phyloP scores from a whole-genome alignment of 352 stramenopile species.

The Pilasporangium apinafurcum region DNA sequence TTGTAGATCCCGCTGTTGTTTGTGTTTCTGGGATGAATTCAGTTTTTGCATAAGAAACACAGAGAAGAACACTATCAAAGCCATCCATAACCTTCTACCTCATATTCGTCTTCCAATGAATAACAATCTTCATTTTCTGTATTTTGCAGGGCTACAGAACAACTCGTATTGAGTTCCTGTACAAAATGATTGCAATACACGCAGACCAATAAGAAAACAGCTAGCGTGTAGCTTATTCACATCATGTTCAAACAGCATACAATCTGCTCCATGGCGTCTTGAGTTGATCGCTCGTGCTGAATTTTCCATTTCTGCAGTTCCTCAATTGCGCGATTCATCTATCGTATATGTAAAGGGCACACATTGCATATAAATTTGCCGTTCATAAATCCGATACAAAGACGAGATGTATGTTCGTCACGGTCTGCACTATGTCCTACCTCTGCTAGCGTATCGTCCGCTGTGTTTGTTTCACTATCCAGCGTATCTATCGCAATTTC shows the following conservation, averaged over 20 bases:
- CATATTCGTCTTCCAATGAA: constrained; percentile 1
- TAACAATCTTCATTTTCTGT: background rate
- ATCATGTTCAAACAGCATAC: constrained; percentile 9
- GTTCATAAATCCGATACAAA: too few species aligned
- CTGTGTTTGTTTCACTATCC: constrained; percentile 19
- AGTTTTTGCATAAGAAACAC: too few species aligned
- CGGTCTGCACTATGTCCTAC: too few species aligned
- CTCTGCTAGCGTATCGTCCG: constrained; percentile 32
- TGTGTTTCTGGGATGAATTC: constrained; percentile 8
- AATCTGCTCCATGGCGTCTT: constrained; percentile 17
- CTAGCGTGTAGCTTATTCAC: too few species aligned
- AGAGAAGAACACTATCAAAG: too few species aligned
- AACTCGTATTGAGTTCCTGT: too few species aligned
- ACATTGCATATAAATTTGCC: too few species aligned
- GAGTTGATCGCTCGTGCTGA: constrained; percentile 13
- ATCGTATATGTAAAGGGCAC: background rate
- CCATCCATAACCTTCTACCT: too few species aligned
- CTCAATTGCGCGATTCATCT: constrained; percentile 45
- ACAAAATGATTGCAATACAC: too few species aligned
- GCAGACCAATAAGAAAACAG: too few species aligned
- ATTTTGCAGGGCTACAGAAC: background rate
- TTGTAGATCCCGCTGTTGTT: constrained; percentile 2
- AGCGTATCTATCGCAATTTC: constrained; percentile 25
- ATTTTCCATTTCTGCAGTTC: constrained; percentile 32
- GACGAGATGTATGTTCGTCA: too few species aligned